Percentiles rank a stretch among this genome's conserved stretches.
Conservation (phyloP, 2,329 filamentous ascomycete genomes). For the Penicillium brasilianum region DNA sequence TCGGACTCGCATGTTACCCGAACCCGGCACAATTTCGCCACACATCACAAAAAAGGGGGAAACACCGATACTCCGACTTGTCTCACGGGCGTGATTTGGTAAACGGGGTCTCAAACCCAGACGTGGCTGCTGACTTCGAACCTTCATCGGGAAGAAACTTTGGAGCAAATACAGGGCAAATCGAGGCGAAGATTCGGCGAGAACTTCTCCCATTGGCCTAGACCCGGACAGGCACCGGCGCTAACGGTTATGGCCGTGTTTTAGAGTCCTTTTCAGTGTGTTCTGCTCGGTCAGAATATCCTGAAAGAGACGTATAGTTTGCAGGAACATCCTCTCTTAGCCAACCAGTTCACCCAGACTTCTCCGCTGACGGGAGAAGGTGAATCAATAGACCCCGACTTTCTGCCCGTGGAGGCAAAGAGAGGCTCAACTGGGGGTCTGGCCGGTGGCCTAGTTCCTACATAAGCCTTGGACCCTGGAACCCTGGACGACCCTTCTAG, state of each 20-base stretch:
- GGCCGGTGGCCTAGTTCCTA: not conserved
- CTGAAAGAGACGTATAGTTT: not conserved
- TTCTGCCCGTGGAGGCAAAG: not conserved
- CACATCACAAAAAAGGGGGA: not conserved
- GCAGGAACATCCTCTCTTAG: no score
- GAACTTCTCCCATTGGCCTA: not conserved
- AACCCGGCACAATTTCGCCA: not conserved
- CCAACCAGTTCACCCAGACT: not conserved
- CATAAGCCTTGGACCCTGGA: not conserved
- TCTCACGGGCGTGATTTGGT: not conserved
- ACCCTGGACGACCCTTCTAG: not conserved
- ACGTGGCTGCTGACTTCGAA: constrained; percentile 2
- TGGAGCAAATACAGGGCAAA: not conserved
- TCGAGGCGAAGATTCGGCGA: not conserved
- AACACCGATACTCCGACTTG: not conserved
- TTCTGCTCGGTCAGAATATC: not conserved
- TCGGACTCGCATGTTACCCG: not conserved
- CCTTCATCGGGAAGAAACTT: not conserved
- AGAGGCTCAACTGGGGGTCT: not conserved
- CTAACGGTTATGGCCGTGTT: not conserved
- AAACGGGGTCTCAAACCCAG: not conserved
- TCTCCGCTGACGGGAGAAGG: not conserved
- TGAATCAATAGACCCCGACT: not conserved
- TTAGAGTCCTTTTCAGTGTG: not conserved
- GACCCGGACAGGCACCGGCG: not conserved